Evolutionary conservation across 768 basidiomycete genomes (phyloP), one percentile per base, ranked within the genome.

Genomic region (Kwoniella sp.): DNA sequence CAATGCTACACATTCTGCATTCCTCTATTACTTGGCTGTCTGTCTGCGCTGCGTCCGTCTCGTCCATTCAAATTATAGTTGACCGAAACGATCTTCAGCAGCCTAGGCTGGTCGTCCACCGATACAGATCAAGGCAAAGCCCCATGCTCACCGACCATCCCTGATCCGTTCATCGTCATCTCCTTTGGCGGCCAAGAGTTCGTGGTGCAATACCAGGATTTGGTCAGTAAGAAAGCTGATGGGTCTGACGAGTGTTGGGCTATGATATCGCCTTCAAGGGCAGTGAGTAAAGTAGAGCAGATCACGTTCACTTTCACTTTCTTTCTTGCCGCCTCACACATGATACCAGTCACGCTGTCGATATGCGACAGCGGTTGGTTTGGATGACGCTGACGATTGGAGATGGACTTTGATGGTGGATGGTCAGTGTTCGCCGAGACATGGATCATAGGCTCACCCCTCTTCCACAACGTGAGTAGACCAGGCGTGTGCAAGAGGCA

Each of bases 381-480:
- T n/a, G n/a, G 34, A 37, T 37, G 34, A 37, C 5, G 34, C 13
- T 7, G 34, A 37, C 34, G 34, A 37, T 37, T n/a, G n/a, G n/a
- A n/a, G n/a, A n/a, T n/a, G n/a, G 34, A 34, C 34, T 34, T 34
- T 34, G 5, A 13, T 34, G 5, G 34, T 5, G 34, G 34, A 5
- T 34, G 34, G 34, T 5, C 15, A 45, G 41, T 47, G 17, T 38
- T 47, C 15, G 57, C 45, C 29, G 41, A 58, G 45, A 58, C 25
- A 34, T 58, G 57, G 57, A 30, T 58, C 25, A 29, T 58, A 5
- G 57, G 57, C 8, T 41, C 45, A 22, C 41, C 57, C 4, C 48
- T 58, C 28, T 48, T 58, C n/a, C 57, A 58, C 28, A 47, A 30
- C 23, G 57, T 45, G 45, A 58, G 57, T 58, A 26, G 9, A 22